Base-by-base conservation (phyloP, 2,329 filamentous ascomycete species). In the Xylaria sp. region DNA sequence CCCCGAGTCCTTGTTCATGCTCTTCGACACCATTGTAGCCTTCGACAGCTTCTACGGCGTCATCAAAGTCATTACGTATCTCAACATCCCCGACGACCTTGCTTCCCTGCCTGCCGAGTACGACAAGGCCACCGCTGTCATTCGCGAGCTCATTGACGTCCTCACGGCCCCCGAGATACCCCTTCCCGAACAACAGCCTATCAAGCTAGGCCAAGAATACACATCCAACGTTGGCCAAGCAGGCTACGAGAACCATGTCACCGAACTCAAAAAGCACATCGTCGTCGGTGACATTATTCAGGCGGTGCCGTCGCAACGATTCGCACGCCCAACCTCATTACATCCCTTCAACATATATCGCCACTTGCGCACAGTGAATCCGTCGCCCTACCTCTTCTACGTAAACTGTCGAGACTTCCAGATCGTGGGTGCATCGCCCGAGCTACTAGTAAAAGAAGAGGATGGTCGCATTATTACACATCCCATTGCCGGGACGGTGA, bases 291-390 rank as follows among this genome's bases (percentile, higher is more conserved):
- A 98, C 84, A 98, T 99, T 79, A 98, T 99, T 82, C 96, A 99
- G 81, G 94, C 94, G 0, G 96, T 99, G 18, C 96, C 96, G 1
- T 98, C 94, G 51, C 96, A 99, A 82, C 90, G 96, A 62, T 93
- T 98, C 78, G 91, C 94, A 8, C 89, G 95, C 33, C 94, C 94
- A 15, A 99, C 96, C 2, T 90, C 89, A 65, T 85, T 99, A 52
- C 96, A 99, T 80, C 95, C 96, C 0, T 99, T 98, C 86, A 99
- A 98, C 84, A 93, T 99, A 76, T 99, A 98, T 86, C 90, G 95
- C 64, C 94, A 97, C 79, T 87, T 99, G 46, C 93, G 96, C 71
- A 97, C 94, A n/a, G 93, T 98, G 77, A 99, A 99, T 79, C 96
- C 96, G 0, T 97, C 94, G 9, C 96, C 96, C 0, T 99, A 99